Evolutionary conservation across 139 green algal species (phyloP), one percentile per base, ranked within the genome.

Genomic region (Volvox africanus): DNA sequence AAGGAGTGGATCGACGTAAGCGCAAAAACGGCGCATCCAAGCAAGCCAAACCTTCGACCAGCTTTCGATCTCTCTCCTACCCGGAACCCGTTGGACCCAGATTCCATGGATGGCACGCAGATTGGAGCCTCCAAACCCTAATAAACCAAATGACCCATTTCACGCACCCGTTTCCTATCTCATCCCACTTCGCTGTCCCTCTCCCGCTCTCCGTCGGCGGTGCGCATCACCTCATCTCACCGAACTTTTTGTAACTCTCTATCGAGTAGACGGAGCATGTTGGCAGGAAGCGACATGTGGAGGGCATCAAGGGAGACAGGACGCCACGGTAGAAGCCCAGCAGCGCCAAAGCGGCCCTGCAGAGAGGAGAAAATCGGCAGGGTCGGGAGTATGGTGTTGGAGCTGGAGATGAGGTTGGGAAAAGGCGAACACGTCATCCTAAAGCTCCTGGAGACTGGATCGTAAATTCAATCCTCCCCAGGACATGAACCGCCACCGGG

Each of bases 231-330:
- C 5, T 55, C 44, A 55, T 55, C 61, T 50, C 86, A 93, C 96
- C 96, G 93, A 92, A 97, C 30, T 92, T 91, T 55, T 95, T 93
- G 94, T 96, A 98, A 0, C 91, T 92, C 0, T 96, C 87, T 37
- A 97, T 96, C 26, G 92, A 88, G 92, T 97, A 97, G 37, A 94
- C 79, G 13, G 93, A 96, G 93, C 97, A 99, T 12, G 96, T 97
- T 3, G 97, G 97, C 55, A 97, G 83, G 92, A 95, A 99, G 77
- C 97, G 95, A 83, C 97, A 99, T 5, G 95, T 95, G 1, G 93
- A 93, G 0, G 93, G 94, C 86, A 99, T 95, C 22, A 98, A 50
- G 17, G 97, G 97, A 1, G 96, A 98, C 33, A 98, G 96, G 28
- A 30, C 84, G 6, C 20, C 33, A 71, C 96, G 96, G 94, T 99